Base-by-base conservation (phyloP, 306 rosid genomes). In the Coriaria nepalensis region DNA sequence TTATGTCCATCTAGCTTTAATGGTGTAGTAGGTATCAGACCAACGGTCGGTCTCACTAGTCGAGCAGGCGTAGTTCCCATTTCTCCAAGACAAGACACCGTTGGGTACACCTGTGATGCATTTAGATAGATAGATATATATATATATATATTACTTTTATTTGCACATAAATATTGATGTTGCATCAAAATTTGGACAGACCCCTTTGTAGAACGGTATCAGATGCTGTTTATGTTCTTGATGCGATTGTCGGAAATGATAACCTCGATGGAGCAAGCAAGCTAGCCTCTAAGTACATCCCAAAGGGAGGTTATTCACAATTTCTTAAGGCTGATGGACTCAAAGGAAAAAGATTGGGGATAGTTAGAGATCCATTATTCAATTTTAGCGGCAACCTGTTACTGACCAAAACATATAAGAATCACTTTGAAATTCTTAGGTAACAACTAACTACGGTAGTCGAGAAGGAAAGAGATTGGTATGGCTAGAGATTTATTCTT, bases 121-220 rank as follows among this genome's bases (percentile, higher is more conserved):
- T 10, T 10, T 13, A 20, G 32, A 44, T 32, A 53, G 35, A 43
- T 13, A 52, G 14, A 33, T 52, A 6, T 33, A 53, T 20, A 40
- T 53, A n/a, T n/a, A n/a, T n/a, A n/a, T n/a, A n/a, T n/a, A n/a
- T n/a, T n/a, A n/a, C n/a, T n/a, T n/a, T n/a, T 33, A 53, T 8
- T 12, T 9, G 4, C 4, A 8, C 29, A 13, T 10, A 29, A 40
- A 4, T 4, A 4, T 8, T 4, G 41, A 40, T 8, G 33, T 11
- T 53, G 3, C 11, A 4, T 13, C 38, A 36, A 53, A 11, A 53
- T 20, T 13, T 37, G 40, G 56, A 37, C 73, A 82, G 93, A 64
- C 86, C 96, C 29, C 68, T 86, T 46, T 60, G 86, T 45, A 82
- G 90, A 61, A 82, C 81, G 8, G 90, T 82, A 33, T 73, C 83